Evolutionary conservation across 257 asterid genomes (phyloP), one percentile per base, ranked within the genome.

Genomic region (Solanum rostratum): DNA sequence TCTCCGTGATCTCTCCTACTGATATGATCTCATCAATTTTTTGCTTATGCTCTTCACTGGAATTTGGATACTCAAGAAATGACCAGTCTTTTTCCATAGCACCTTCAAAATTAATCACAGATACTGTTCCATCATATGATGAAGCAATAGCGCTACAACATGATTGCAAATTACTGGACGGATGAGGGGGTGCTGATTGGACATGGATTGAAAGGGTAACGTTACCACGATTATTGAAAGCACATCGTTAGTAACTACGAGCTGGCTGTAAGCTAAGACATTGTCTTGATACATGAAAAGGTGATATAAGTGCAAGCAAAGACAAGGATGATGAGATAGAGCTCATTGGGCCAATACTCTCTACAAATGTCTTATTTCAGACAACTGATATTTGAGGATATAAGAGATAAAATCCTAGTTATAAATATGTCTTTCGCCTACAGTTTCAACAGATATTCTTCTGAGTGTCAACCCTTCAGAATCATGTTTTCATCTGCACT

Each of bases 81-180:
- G 98, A 91, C 96, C 97, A 93, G 86, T 95, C 95, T 83, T 93
- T 95, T 84, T 92, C 95, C 86, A 90, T 88, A 54, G 91, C 79
- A 82, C 92, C 97, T 88, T 93, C 97, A 73, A 93, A 89, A 80
- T 87, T 81, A 59, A 92, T 84, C 43, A 79, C 90, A 41, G 93
- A 85, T 87, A 85, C 87, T 3, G 88, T 68, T 76, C 88, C 99
- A 33, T 91, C 91, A 78, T 86, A 60, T 20, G 88, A 88, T 85
- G 92, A 81, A 74, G 59, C 71, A 60, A 88, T 19, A 69, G 91
- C 85, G 74, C 79, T 73, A 80, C 46, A 4, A 16, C 88, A 85
- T 70, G 87, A 71, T 30, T 76, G 87, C 87, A 41, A 87, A 71
- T 81, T 60, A 68, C 79, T 53, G 57, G 66, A 50, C 54, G 60